phyloP scores from a whole-genome alignment of 2,329 filamentous ascomycete species.

The Alternaria consortialis region DNA sequence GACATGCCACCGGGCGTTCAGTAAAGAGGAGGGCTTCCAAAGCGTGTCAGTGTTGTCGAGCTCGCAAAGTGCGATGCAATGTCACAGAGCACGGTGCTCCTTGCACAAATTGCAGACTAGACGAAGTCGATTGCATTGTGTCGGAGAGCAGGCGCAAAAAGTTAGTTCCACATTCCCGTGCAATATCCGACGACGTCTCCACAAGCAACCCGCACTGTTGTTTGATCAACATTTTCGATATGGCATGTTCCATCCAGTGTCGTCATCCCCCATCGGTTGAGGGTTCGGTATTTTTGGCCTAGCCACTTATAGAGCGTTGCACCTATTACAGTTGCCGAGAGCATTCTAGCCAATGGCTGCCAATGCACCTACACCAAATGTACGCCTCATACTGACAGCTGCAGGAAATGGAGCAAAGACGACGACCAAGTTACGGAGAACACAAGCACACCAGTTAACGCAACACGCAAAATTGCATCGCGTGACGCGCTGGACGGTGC shows the following conservation, averaged over 20 bases:
- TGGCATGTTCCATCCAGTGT: constrained; percentile 21
- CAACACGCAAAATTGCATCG: constrained; percentile 51
- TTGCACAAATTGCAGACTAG: constrained; percentile 86
- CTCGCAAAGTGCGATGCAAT: constrained; percentile 91
- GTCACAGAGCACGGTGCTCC: constrained; percentile 86
- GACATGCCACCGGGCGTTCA: constrained; percentile 59
- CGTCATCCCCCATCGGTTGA: constrained; percentile 34
- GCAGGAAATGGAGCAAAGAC: constrained; percentile 56
- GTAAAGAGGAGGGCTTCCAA: constrained; percentile 89
- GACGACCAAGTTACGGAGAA: constrained; percentile 45
- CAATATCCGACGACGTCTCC: constrained; percentile 35
- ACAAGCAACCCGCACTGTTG: constrained; percentile 16
- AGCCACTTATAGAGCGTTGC: constrained; percentile 32
- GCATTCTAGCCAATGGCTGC: constrained; percentile 16
- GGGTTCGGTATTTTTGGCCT: constrained; percentile 24
- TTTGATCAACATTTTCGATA: constrained; percentile 17
- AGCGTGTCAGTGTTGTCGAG: constrained; percentile 87
- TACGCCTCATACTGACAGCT: constrained; percentile 31
- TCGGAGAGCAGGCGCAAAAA: constrained; percentile 83
- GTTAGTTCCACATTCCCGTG: constrained; percentile 62
- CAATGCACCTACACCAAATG: constrained; percentile 8
- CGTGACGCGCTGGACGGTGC: constrained; percentile 50
- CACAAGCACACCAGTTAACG: constrained; percentile 29
- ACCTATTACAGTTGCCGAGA: constrained; percentile 24
- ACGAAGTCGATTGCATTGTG: constrained; percentile 76